Base-by-base conservation (phyloP, 805 yeast species). In the Candida multigemmis region DNA sequence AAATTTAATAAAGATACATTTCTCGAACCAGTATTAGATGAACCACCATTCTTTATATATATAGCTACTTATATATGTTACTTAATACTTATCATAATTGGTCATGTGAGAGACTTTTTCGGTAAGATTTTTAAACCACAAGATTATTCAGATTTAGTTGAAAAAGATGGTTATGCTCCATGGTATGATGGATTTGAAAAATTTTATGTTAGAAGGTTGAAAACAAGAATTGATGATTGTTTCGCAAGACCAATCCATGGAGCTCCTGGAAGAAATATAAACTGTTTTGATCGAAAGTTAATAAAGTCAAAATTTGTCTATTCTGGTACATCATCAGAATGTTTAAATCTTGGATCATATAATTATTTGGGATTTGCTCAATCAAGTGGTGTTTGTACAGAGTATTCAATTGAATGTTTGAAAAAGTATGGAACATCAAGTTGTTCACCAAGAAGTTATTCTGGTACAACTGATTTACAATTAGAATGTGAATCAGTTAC, bases 331-430 rank as follows among this genome's bases (percentile, higher is more conserved):
- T 68, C 81, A 3, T 70, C 73, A 6, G 78, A 79, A 38, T 84
- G 94, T 49, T 64, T 91, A 37, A 91, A 91, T 49, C 66, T 91
- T 31, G 76, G 94, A 3, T 78, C 94, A 3, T 91, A 91, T 57
- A 91, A 91, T 55, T 91, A 91, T 53, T 68, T 91, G 34, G 99
- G 99, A 1, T 91, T 91, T 58, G 98, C 96, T 13, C 97, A 91
- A 58, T 79, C 94, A 28, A 78, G 75, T 37, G 99, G 99, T 34
- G 67, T 65, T 29, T 91, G 99, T 56, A 85, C 96, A 3, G 86
- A 79, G 34, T 67, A 68, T 27, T 80, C 96, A 6, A 61, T 81
- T 37, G 59, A 68, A 21, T 50, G 72, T 20, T 67, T 84, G 22
- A 60, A 69, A n/a, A 57, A 72, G 24, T 74, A 77, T 43, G 97